phyloP scores from a whole-genome alignment of 768 basidiomycete genomes.

The Auriscalpium vulgare region DNA sequence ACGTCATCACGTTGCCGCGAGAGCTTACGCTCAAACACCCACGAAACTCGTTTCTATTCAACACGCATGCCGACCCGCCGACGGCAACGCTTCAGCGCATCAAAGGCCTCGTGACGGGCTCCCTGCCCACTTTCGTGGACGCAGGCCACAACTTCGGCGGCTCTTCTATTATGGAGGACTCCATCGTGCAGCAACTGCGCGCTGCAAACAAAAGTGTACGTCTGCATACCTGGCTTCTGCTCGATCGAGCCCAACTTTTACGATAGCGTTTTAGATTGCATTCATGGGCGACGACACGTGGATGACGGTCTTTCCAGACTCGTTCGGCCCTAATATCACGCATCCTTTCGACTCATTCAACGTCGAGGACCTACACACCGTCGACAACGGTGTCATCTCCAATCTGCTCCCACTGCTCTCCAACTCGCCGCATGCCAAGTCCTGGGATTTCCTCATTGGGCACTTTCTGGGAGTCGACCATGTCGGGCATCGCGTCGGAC shows the following conservation, averaged over 20 bases:
- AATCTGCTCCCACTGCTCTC: conserved; percentile 78
- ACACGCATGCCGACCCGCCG: conserved; percentile 89
- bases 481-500: conserved; percentile 90
- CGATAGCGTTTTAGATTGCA: conserved; percentile 41
- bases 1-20: conserved; percentile 71
- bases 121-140: conserved; percentile 92
- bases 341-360: conserved; percentile 95
- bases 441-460: conserved; percentile 85
- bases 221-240: not conserved
- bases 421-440: conserved; percentile 25
- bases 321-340: conserved; percentile 64
- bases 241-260: conserved; percentile 2
- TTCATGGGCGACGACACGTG: conserved; percentile 98
- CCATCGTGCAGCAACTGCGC: conserved; percentile 66
- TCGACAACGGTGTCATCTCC: conserved; percentile 82
- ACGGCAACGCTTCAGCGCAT: conserved; percentile 92
- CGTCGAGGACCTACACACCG: conserved; percentile 95
- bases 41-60: conserved; percentile 73
- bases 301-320: conserved; percentile 78
- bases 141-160: conserved; percentile 90
- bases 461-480: conserved; percentile 97
- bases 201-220: conserved; percentile 53
- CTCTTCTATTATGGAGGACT: conserved; percentile 82
- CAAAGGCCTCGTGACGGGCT: conserved; percentile 92
- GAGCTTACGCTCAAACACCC: conserved; percentile 62